Evolutionary conservation across 805 yeast genomes (phyloP), one percentile per base, ranked within the genome.

Genomic region (Kluyveromyces nonfermentans): DNA sequence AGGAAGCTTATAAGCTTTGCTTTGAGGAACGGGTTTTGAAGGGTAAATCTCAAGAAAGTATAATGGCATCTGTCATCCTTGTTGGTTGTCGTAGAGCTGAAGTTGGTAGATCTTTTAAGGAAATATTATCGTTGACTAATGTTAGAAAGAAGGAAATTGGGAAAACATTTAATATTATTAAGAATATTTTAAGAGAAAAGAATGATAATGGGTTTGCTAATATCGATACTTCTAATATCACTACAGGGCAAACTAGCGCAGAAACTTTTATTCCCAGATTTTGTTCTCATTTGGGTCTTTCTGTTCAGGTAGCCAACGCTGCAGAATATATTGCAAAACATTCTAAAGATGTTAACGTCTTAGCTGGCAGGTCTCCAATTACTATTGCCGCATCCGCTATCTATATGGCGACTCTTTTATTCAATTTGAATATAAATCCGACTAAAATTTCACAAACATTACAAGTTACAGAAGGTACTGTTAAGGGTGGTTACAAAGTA

Each of bases 371-470:
- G 53, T 85, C 96, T 3, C 98, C 98, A 22, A 89, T 89, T 43
- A 90, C 98, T 32, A 87, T 93, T 58, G 97, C 97, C 0, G 97
- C 97, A 7, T 94, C 97, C 1, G 95, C 93, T 5, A 90, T 93
- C 40, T 93, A 90, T 66, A 82, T 93, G 85, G 85, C 96, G 6
- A 84, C 90, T 4, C 69, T 85, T n/a, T 68, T 93, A n/a, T 89
- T 89, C 61, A 84, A 84, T 37, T 80, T 82, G 31, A 83, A 79
- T 41, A 70, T 86, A 32, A 71, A 84, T 3, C 89, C 96, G 0
- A 67, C 82, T 1, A 83, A 78, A 56, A 90, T 93, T 45, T 85
- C 95, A 10, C 96, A 87, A 53, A 85, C 85, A 54, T 78, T 96
- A 15, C 97, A 96, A 53, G 97, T 93, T 16, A 85, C 95, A 56